These are phyloP conservation scores for Xanthoconium stramineum DNA, from an alignment of 768 basidiomycete species.

Conservation along the genomic window DNA sequence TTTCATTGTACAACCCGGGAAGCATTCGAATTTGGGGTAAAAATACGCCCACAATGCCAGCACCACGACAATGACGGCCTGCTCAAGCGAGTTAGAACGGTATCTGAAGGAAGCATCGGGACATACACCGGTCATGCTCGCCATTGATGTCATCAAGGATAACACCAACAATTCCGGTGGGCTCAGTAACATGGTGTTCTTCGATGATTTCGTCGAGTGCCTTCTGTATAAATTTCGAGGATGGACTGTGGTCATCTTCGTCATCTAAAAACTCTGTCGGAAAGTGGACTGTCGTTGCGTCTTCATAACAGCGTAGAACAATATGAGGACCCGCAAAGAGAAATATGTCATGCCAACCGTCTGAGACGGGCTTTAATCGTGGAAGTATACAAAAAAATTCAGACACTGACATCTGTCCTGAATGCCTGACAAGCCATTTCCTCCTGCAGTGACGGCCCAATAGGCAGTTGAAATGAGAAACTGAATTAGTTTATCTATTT, in stretches of 20 bases:
- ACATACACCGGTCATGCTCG: not conserved
- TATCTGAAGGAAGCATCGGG: not conserved
- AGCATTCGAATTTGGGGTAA: not conserved
- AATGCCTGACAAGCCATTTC: not conserved
- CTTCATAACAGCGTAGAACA: slow-evolving; percentile 6
- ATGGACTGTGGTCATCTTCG: not conserved
- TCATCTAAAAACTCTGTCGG: not conserved
- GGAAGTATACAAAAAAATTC: not conserved
- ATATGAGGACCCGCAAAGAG: slow-evolving; percentile 6
- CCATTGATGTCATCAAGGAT: not conserved
- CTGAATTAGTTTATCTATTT: not conserved
- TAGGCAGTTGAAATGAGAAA: not conserved
- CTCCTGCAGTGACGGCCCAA: not conserved
- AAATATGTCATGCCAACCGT: not conserved
- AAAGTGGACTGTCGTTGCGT: not conserved
- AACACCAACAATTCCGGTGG: not conserved
- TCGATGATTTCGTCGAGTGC: not conserved
- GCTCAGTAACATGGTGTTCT: not conserved
- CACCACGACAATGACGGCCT: not conserved
- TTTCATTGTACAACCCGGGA: not conserved
- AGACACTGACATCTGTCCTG: not conserved
- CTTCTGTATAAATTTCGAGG: not conserved
- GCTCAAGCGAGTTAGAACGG: not conserved
- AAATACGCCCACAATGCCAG: too few species aligned
- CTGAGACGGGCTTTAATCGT: not conserved